Conservation (phyloP, 768 basidiomycete genomes). For the Roridomyces roridus region DNA sequence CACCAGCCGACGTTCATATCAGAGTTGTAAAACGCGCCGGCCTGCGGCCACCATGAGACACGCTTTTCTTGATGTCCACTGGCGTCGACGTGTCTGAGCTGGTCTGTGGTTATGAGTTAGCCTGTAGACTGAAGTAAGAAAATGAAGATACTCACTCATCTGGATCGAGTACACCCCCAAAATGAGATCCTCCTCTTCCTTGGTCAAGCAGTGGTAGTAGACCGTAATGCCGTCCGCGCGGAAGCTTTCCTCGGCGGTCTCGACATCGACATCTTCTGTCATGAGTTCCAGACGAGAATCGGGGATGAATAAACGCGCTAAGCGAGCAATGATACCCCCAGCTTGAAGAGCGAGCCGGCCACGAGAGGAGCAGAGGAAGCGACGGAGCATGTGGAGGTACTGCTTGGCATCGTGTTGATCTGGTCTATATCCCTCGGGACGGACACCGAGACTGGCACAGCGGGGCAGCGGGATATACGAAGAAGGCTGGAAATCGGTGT, state of each 20-base stretch:
- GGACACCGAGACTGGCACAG: neutral
- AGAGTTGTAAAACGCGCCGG: no score
- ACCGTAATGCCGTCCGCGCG: neutral
- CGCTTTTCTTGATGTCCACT: no score
- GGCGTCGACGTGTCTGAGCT: no score
- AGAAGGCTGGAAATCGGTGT: neutral
- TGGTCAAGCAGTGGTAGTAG: neutral
- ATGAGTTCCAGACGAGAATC: neutral
- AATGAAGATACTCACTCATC: neutral
- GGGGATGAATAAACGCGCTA: neutral
- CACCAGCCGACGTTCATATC: no score
- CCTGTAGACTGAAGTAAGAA: neutral
- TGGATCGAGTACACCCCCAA: neutral
- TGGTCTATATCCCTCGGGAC: neutral
- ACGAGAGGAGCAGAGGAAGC: neutral
- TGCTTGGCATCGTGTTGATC: neutral
- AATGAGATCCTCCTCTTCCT: slow-evolving; percentile 3
- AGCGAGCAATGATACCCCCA: slow-evolving; percentile 1
- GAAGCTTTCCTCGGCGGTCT: neutral
- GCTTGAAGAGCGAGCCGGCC: slow-evolving; percentile 4
- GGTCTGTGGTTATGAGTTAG: neutral
- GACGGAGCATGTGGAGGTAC: neutral
- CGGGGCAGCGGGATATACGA: neutral
- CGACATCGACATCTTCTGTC: neutral
- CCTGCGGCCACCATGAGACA: no score